Evolutionary conservation across 148 eudicot genomes (phyloP), one percentile per base, ranked within the genome.

Genomic region (Polygonum aviculare): DNA sequence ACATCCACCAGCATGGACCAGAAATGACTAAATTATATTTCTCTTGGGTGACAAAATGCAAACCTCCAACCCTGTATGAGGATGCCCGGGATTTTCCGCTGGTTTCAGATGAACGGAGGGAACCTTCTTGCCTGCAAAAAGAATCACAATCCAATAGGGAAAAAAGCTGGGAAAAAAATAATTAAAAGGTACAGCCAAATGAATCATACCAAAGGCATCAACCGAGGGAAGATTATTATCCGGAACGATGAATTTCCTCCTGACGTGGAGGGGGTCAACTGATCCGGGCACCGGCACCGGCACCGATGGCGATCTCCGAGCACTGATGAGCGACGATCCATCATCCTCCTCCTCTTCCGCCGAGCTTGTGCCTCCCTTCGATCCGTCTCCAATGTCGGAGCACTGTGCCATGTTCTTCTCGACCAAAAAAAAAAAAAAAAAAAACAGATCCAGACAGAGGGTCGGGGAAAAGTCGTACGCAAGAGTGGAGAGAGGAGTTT

Each of bases 61-160:
- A 44, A 94, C 98, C 98, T 90, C 97, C 69, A 77, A 62, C 55
- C 79, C 87, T n/a, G 80, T 63, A 81, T 79, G 79, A 49, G 75
- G 57, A 39, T 87, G 81, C 44, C 89, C 73, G 69, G 87, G 82
- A 77, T 78, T 74, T 79, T 69, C 85, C 72, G 88, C 80, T 62
- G 98, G 86, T 88, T 89, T 89, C 9, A 67, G 16, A 33, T 15
- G 45, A 15, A 3, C 19, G 5, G 45, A 67, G 45, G 44, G 72
- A 76, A 79, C 87, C 86, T 87, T 91, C 82, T 84, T 91, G 26
- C 91, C 99, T 93, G 72, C 86, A 80, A 80, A 18, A 54, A 16
- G 12, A 41, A 38, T 41, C 48, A 31, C 72, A 22, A 31, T 19
- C 18, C 15, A 31, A 67, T 26, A 41, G 26, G 40, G 9, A 52